A percentile compares a stretch with the other conserved stretches of the same genome.
Conservation (phyloP, 2,329 filamentous ascomycete species). For the Teratosphaeria viscida region DNA sequence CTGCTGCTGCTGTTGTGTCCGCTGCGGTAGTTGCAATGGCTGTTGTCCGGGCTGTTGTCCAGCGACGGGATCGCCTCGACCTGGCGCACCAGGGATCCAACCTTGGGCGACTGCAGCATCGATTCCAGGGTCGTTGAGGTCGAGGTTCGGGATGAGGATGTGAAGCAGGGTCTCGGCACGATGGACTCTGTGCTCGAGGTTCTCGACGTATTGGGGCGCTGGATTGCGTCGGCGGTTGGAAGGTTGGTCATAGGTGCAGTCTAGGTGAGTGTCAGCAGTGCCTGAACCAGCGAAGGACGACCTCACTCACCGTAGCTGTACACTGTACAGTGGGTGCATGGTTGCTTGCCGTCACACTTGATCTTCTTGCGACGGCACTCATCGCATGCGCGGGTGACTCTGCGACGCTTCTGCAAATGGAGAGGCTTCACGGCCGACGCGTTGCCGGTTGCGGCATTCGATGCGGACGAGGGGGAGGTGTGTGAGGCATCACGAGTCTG, state of each 20-base stretch:
- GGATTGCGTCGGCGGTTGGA: slow-evolving; percentile 86
- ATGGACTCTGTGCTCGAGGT: slow-evolving; percentile 70
- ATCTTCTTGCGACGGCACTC: slow-evolving; percentile 64
- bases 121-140: slow-evolving; percentile 74
- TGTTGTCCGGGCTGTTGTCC: background rate
- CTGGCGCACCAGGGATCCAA: slow-evolving; percentile 28
- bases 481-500: slow-evolving; percentile 18
- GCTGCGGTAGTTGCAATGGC: background rate
- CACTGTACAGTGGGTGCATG: slow-evolving; percentile 81
- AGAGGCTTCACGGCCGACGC: slow-evolving; percentile 12
- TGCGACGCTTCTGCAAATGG: slow-evolving; percentile 55
- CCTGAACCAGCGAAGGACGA: too few relatives aligned
- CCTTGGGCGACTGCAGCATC: slow-evolving; percentile 53
- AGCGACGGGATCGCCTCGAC: slow-evolving; percentile 15
- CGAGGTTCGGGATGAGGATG: slow-evolving; percentile 71
- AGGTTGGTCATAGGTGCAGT: slow-evolving; percentile 85
- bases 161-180: slow-evolving; percentile 72
- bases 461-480: slow-evolving; percentile 4
- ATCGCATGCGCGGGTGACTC: slow-evolving; percentile 81
- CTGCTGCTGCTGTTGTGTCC: background rate
- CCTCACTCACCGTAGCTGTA: slow-evolving; percentile 80
- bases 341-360: slow-evolving; percentile 46
- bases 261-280: too few relatives aligned
- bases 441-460: slow-evolving; percentile 7
- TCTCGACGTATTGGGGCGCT: slow-evolving; percentile 85